Conservation (phyloP, 768 basidiomycete genomes). For the Pleurotus tuber-regium region DNA sequence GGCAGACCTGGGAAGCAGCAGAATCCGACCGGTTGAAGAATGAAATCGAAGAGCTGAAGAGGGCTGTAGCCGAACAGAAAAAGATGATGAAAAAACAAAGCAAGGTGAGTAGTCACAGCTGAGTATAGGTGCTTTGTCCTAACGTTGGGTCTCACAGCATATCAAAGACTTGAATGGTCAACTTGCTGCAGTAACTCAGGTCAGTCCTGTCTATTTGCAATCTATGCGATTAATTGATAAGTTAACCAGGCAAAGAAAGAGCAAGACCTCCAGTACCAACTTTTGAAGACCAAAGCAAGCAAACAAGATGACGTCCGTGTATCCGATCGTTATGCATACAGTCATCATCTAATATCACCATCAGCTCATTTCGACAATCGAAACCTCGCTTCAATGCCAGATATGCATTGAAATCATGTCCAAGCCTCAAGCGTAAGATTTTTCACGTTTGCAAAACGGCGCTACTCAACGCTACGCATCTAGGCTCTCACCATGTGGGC, state of each 20-base stretch:
- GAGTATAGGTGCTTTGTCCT: background rate
- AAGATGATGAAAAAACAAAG: constrained; percentile 52
- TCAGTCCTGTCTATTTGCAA: constrained; percentile 17
- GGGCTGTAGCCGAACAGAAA: constrained; percentile 42
- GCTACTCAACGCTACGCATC: constrained; percentile 2
- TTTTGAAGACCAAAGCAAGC: constrained; percentile 41
- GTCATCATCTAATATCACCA: background rate
- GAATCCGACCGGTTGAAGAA: constrained; percentile 55
- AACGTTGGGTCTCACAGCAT: constrained; percentile 30
- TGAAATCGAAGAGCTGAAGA: constrained; percentile 57
- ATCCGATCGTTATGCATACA: background rate
- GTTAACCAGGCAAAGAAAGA: constrained; percentile 40
- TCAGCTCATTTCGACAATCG: constrained; percentile 55
- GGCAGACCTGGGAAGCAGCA: constrained; percentile 28
- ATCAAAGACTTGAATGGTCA: constrained; percentile 53
- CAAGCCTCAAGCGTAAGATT: constrained; percentile 64
- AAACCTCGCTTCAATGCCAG: constrained; percentile 65
- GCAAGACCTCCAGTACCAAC: constrained; percentile 41
- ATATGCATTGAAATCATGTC: constrained; percentile 72
- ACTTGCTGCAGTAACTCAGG: constrained; percentile 34
- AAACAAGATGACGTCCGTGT: constrained; percentile 56
- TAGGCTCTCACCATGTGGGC: constrained; percentile 75
- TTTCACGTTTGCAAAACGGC: background rate
- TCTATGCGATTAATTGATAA: constrained; percentile 2
- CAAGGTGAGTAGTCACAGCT: constrained; percentile 39